Base-by-base conservation (phyloP, 768 basidiomycete species). In the Suillus decipiens region DNA sequence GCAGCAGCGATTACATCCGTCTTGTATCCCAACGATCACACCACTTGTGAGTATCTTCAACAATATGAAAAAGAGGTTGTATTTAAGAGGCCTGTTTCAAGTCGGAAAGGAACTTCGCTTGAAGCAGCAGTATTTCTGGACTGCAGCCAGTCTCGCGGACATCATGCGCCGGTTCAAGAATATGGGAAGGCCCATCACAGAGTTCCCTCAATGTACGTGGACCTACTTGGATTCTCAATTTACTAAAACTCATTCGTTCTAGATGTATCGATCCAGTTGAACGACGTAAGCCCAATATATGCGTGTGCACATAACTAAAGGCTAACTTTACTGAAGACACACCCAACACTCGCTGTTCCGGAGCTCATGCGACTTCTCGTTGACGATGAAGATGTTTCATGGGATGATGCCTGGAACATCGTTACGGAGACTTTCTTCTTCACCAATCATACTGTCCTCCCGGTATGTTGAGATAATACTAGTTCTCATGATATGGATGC, bases 121-220 rank as follows among this genome's bases (percentile, higher is more conserved):
- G 67, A 96, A 96, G 80, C 96, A 98, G 70, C 96, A 99, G 79
- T 96, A 96, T 78, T 93, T 97, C 79, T 91, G 94, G 94, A 94
- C 93, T 47, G 88, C 92, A 55, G 91, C 95, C 34, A 90, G 89
- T 73, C 82, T 95, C 55, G 84, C 86, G 55, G 96, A 99, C 72
- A 97, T 99, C 72, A 71, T 96, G 55, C 86, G 96, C 61, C 88
- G 96, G 57, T 99, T 95, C 85, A 95, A 90, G 82, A 91, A 96
- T 77, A 80, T 92, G 22, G 89, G 86, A 57, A 90, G 92, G 74
- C 87, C 89, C 2, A 88, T 96, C 67, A 78, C 80, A 11, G 87
- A 92, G 67, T 87, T 99, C 72, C 84, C 95, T 1, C 93, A 97
- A 63, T 91, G 89, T 92, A 69, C 61, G 86, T 22, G 10, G 34